Percentiles rank a stretch among this genome's conserved stretches.
Evolutionary conservation across 108 stramenopile species (phyloP).

Genomic region (Skeletonema marinoi): DNA sequence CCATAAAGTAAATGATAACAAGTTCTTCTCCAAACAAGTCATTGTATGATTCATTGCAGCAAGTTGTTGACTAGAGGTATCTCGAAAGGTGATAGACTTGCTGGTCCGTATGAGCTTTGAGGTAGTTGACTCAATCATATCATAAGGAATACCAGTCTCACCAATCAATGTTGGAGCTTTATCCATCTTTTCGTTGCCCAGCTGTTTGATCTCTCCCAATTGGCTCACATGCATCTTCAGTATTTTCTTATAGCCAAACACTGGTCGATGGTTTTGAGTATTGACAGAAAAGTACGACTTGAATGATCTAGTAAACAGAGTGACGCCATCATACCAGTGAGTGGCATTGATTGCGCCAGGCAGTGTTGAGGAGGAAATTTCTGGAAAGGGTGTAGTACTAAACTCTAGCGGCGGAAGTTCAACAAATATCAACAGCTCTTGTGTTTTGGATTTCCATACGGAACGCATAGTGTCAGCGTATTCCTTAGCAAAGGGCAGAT

Average conservation of each 20-base stretch:
- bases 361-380: slow-evolving; percentile 16
- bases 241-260: slow-evolving; percentile 32
- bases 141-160: slow-evolving; percentile 45
- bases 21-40: slow-evolving; percentile 32
- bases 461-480: slow-evolving; percentile 16
- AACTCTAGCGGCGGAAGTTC: slow-evolving; percentile 33
- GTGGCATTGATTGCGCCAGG: slow-evolving; percentile 34
- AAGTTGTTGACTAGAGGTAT: slow-evolving; percentile 23
- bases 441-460: slow-evolving; percentile 4
- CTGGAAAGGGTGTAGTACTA: slow-evolving; percentile 22
- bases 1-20: slow-evolving; percentile 48
- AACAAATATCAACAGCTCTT: slow-evolving; percentile 15
- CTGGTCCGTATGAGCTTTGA: neutral
- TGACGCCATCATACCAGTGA: slow-evolving; percentile 55
- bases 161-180: slow-evolving; percentile 43
- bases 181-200: slow-evolving; percentile 33
- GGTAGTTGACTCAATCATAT: slow-evolving; percentile 6
- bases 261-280: slow-evolving; percentile 14
- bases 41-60: slow-evolving; percentile 44
- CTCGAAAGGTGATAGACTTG: neutral
- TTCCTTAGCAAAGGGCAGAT: slow-evolving; percentile 23
- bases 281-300: slow-evolving; percentile 37
- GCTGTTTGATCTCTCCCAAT: slow-evolving; percentile 15
- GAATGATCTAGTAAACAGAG: slow-evolving; percentile 45
- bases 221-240: slow-evolving; percentile 21